A percentile compares a stretch with the other conserved stretches of the same genome.
Conservation (phyloP, 2,329 filamentous ascomycete genomes). For the Calonectria henricotiae region DNA sequence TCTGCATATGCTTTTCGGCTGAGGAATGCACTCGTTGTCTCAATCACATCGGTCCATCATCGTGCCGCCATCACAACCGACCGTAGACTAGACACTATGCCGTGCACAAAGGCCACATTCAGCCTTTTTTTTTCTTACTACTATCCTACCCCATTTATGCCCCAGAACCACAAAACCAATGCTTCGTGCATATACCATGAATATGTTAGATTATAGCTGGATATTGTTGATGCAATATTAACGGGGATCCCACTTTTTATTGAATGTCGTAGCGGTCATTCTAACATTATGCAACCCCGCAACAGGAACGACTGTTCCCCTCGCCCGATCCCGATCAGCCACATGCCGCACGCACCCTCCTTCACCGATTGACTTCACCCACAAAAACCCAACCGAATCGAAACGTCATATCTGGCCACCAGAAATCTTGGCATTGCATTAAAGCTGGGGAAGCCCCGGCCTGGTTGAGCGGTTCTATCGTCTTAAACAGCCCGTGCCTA, state of each 20-base stretch:
- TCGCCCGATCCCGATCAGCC: constrained; percentile 16
- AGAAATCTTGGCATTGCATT: constrained; percentile 10
- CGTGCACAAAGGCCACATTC: too few relatives aligned
- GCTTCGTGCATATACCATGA: not conserved
- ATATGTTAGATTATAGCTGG: not conserved
- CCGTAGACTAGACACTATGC: too few relatives aligned
- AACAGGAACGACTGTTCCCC: constrained; percentile 12
- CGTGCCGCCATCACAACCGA: too few relatives aligned
- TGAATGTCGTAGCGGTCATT: too few relatives aligned
- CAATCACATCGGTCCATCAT: too few relatives aligned
- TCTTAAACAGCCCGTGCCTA: not conserved
- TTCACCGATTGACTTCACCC: constrained; percentile 18
- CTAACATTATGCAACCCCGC: constrained; percentile 22
- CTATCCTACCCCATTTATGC: too few relatives aligned
- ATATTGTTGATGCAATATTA: too few relatives aligned
- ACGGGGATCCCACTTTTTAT: too few relatives aligned
- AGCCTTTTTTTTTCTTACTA: too few relatives aligned
- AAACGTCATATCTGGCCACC: constrained; percentile 1
- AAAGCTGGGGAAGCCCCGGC: not conserved
- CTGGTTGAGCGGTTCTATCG: not conserved
- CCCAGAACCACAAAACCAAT: not conserved
- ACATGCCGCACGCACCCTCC: constrained; percentile 5
- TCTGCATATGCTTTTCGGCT: not conserved
- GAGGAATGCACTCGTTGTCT: not conserved
- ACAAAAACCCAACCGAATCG: constrained; percentile 19